Percentiles rank a stretch among this genome's conserved stretches.
phyloP scores from a whole-genome alignment of 768 basidiomycete genomes.

The Aureoboletus auriporus region DNA sequence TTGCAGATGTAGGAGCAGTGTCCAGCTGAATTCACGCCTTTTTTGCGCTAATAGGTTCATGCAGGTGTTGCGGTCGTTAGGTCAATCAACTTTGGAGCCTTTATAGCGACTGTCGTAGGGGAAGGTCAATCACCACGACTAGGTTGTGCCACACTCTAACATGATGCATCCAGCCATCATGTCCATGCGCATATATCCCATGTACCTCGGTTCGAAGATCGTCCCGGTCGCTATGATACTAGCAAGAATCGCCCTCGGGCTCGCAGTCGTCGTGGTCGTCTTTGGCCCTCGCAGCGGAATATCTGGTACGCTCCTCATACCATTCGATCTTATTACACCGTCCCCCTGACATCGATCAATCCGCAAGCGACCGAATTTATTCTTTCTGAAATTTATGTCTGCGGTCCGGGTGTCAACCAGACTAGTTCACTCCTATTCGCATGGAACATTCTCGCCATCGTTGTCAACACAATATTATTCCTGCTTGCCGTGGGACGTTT shows the following conservation, averaged over 20 bases:
- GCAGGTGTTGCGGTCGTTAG: no score
- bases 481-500: constrained; percentile 14
- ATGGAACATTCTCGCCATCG: constrained; percentile 13
- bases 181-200: constrained; percentile 17
- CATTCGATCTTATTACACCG: no score
- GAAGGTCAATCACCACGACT: constrained; percentile 4
- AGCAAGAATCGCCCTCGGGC: no score
- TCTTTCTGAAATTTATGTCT: constrained; percentile 14
- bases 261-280: no score
- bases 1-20: no score
- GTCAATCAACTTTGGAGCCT: no score
- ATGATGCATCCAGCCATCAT: no score
- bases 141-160: neutral
- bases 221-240: no score
- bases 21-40: no score
- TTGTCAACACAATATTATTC: constrained; percentile 4
- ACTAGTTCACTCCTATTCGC: constrained; percentile 7
- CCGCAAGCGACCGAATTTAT: constrained; percentile 13
- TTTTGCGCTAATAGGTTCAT: no score
- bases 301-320: constrained; percentile 1
- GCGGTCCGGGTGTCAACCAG: constrained; percentile 4
- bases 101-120: neutral
- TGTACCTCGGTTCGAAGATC: neutral
- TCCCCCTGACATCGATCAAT: neutral
- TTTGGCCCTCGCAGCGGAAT: no score